Evolutionary conservation across 495 filamentous ascomycete species (phyloP), one percentile per base, ranked within the genome.

Genomic region (Xylaria scruposa): DNA sequence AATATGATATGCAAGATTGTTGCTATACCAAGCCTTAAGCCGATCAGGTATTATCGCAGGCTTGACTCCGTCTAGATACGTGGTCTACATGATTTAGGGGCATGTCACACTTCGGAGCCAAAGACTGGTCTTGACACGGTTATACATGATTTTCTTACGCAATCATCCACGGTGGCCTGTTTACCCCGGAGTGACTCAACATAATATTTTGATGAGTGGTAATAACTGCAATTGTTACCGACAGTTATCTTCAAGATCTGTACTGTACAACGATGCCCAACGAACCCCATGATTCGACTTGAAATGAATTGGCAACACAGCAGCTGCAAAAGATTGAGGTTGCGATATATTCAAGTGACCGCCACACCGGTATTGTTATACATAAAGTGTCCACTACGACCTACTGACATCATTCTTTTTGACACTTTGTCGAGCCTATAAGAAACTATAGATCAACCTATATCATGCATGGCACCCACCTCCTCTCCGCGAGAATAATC

Each of bases 381-480:
- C 40, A 29, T 47, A 33, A 17, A 47, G 15, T 42, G 40, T 31
- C 3, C 9, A 24, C 40, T 69, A 44, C 54, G 49, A 56, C 67
- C 56, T 29, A 51, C 21, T 49, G 54, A 69, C 19, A 61, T 33
- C 53, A 42, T 54, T 29, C 24, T 21, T 26, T 19, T n/a, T 36
- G 7, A 13, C 19, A 46, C 49, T 36, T 51, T 56, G 59, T 24
- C 46, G 15, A 33, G 6, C 59, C 42, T 70, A 36, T 47, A 70
- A 46, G 72, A 46, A 70, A 51, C 65, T 70, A 76, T 76, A 68
- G 58, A 72, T 70, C 72, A 73, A 6, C 40, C 49, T 71, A 59
- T 68, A 68, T 70, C 64, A 70, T 73, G 72, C 75, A 68, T 77
- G 64, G 67, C 56, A 62, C 63, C 47, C 53, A 61, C 68, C 68